Conservation (phyloP, 352 stramenopile genomes). For the Phytophthora pisi region DNA sequence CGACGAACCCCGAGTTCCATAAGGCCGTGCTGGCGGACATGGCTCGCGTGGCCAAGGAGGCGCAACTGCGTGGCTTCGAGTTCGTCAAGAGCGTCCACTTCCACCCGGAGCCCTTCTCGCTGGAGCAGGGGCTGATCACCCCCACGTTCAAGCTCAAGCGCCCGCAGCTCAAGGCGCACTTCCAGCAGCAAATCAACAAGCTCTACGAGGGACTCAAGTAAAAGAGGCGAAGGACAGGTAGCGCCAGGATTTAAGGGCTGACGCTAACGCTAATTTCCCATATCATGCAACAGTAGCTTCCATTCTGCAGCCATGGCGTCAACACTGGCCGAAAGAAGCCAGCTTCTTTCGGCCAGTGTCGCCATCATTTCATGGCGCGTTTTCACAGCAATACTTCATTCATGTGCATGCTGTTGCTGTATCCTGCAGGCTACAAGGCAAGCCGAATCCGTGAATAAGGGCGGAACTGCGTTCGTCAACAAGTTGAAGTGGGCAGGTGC, state of each 20-base stretch:
- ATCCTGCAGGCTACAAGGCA: neutral
- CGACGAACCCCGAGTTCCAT: conserved; percentile 46
- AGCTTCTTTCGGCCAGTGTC: too few species aligned
- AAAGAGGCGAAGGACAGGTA: neutral
- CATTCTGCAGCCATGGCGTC: neutral
- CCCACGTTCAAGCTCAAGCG: conserved; percentile 97
- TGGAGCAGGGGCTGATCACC: conserved; percentile 92
- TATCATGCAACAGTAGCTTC: conserved; percentile 1
- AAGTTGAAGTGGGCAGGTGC: neutral
- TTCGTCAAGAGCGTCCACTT: conserved; percentile 87
- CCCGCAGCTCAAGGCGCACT: conserved; percentile 55
- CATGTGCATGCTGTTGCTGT: too few species aligned
- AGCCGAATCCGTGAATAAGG: neutral
- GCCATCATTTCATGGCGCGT: neutral
- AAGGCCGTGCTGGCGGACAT: conserved; percentile 14
- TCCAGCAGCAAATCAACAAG: conserved; percentile 52
- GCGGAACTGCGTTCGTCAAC: neutral
- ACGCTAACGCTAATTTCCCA: neutral
- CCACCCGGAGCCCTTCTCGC: conserved; percentile 80
- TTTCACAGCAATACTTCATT: too few species aligned
- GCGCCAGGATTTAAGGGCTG: neutral
- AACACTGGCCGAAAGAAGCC: neutral
- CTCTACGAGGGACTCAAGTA: conserved; percentile 51
- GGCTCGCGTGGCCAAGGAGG: conserved; percentile 49
- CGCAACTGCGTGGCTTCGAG: conserved; percentile 92